Percentiles rank a stretch among this genome's conserved stretches.
These are phyloP conservation scores for Leccinum arenicola DNA, from an alignment of 768 basidiomycete genomes.

Conservation along the genomic window DNA sequence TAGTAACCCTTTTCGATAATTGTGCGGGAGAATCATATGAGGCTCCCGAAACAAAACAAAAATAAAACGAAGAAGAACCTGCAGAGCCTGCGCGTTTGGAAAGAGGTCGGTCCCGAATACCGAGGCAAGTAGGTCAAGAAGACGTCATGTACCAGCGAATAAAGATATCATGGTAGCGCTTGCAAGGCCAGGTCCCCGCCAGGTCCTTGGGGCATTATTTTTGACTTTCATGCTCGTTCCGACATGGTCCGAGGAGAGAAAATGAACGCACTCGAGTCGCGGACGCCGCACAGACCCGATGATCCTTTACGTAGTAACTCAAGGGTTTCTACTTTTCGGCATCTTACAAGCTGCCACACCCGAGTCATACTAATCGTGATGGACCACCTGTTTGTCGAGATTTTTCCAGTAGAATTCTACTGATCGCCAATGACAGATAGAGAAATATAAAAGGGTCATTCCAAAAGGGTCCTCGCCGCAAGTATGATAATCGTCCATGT, in stretches of 20 bases:
- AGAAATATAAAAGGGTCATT: background rate
- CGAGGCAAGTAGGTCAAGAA: no score
- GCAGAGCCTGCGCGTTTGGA: conserved; percentile 1
- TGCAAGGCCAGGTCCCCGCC: background rate
- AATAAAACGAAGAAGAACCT: background rate
- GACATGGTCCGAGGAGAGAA: conserved; percentile 1
- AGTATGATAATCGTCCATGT: background rate
- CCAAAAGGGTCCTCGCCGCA: background rate
- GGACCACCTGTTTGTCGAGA: background rate
- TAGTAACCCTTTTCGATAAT: background rate
- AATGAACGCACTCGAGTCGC: conserved; percentile 10
- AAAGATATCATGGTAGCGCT: background rate
- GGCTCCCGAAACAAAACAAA: background rate
- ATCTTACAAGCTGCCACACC: background rate
- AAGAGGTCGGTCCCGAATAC: no score
- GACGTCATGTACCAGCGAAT: background rate
- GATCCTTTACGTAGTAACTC: background rate
- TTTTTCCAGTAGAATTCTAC: background rate
- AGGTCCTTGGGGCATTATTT: background rate
- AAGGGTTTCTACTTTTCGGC: no score
- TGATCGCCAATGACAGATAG: background rate
- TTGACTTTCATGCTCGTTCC: background rate
- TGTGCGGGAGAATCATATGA: background rate
- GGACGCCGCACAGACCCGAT: background rate
- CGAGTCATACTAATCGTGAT: background rate